A percentile compares a stretch with the other conserved stretches of the same genome.
Evolutionary conservation across 2,329 filamentous ascomycete species (phyloP).

Genomic region (Pyricularia grisea): DNA sequence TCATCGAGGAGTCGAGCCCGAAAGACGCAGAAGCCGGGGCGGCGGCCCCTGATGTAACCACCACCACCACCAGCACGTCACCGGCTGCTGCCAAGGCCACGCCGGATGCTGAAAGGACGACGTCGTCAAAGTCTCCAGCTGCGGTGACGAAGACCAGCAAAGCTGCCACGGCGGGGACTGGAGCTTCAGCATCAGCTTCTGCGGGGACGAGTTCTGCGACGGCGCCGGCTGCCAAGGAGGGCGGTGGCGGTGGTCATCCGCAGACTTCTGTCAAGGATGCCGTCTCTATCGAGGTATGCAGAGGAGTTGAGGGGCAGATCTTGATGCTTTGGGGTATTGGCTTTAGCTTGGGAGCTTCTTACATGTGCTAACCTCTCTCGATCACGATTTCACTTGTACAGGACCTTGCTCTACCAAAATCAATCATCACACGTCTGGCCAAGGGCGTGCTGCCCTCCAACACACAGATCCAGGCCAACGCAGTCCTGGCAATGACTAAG

Average conservation of each 20-base stretch:
- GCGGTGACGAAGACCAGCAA: constrained; percentile 4
- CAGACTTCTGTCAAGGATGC: constrained; percentile 21
- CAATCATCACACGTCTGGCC: constrained; percentile 69
- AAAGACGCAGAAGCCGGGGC: constrained; percentile 10
- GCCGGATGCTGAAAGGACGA: constrained; percentile 6
- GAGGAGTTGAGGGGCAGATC: too few relatives aligned
- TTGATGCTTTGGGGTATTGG: neutral
- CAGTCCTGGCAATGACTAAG: constrained; percentile 69
- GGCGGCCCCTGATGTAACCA: constrained; percentile 12
- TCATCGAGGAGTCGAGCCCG: constrained; percentile 26
- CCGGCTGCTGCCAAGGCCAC: constrained; percentile 11
- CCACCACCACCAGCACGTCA: constrained; percentile 10
- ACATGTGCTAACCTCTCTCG: neutral
- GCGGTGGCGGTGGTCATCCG: constrained; percentile 9
- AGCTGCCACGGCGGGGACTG: constrained; percentile 10
- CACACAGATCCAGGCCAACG: constrained; percentile 77
- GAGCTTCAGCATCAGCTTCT: neutral
- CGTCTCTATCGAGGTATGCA: constrained; percentile 43
- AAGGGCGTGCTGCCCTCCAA: constrained; percentile 74
- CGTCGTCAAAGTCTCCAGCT: neutral
- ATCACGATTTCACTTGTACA: constrained; percentile 18
- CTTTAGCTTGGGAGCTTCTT: neutral
- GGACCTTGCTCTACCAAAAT: constrained; percentile 72
- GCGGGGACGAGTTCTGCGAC: neutral
- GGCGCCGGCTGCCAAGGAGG: constrained; percentile 13